A percentile compares a stretch with the other conserved stretches of the same genome.
Evolutionary conservation across 768 basidiomycete genomes (phyloP).

Genomic region (Mycena indigotica): DNA sequence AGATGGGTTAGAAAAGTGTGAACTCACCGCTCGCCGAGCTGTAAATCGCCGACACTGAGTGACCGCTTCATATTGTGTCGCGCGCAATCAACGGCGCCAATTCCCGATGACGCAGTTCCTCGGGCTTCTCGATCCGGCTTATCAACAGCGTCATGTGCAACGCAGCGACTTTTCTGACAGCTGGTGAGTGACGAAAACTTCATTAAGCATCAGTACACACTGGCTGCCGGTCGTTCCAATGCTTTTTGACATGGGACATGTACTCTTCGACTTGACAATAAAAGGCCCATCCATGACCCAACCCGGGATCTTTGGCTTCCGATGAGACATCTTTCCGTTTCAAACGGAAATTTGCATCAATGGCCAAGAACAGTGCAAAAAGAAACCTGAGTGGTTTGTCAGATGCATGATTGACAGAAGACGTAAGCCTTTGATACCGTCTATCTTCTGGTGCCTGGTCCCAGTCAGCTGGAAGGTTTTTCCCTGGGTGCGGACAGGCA

Average conservation of each 20-base stretch:
- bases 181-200: not conserved
- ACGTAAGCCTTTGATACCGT: not conserved
- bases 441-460: conserved; percentile 11
- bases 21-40: conserved; percentile 23
- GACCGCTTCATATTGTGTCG: conserved; percentile 22
- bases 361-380: conserved; percentile 21
- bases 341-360: conserved; percentile 29
- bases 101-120: conserved; percentile 21
- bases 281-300: conserved; percentile 19
- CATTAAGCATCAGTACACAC: not conserved
- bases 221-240: conserved; percentile 6
- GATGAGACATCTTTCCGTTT: conserved; percentile 21
- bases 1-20: not conserved
- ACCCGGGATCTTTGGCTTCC: conserved; percentile 20
- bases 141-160: conserved; percentile 7
- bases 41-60: conserved; percentile 21
- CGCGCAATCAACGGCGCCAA: conserved; percentile 25
- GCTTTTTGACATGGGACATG: conserved; percentile 10
- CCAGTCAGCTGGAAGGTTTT: conserved; percentile 29
- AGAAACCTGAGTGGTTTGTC: conserved; percentile 14
- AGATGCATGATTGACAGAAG: not conserved
- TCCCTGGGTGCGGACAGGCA: conserved; percentile 31
- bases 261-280: conserved; percentile 11
- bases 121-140: conserved; percentile 10
- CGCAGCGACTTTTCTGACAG: conserved; percentile 10